Evolutionary conservation across 2,329 filamentous ascomycete genomes (phyloP).

Genomic region (Exutisphaerella laricina): DNA sequence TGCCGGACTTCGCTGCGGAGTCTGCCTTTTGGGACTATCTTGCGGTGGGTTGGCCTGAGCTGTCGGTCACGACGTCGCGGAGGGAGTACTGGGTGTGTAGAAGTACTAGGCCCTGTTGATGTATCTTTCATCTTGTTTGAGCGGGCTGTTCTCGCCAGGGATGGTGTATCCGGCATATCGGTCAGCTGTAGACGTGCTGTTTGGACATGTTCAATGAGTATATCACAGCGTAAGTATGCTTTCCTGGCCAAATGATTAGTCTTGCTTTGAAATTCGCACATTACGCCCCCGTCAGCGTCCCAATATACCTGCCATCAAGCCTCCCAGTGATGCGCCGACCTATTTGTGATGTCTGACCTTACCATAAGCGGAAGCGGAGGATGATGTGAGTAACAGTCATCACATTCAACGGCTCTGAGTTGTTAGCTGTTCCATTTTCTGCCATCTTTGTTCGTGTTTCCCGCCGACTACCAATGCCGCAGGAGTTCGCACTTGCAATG

Average conservation of each 20-base stretch:
- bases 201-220: background rate
- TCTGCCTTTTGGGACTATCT: conserved; percentile 28
- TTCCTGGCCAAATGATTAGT: conserved; percentile 10
- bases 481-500: no score
- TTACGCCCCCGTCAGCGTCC: conserved; percentile 40
- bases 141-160: conserved; percentile 25
- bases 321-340: conserved; percentile 42
- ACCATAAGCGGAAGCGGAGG: background rate
- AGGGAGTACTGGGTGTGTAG: conserved; percentile 15
- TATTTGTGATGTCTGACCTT: conserved; percentile 1
- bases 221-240: conserved; percentile 19
- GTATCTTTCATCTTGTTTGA: conserved; percentile 20
- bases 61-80: conserved; percentile 29
- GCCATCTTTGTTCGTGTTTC: no score
- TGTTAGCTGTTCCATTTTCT: no score
- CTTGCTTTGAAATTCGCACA: conserved; percentile 35
- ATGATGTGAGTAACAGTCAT: conserved; percentile 6
- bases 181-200: no score
- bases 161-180: conserved; percentile 24
- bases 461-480: no score
- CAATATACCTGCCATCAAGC: conserved; percentile 38
- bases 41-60: conserved; percentile 24
- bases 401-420: conserved; percentile 6
- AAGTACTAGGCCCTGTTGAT: conserved; percentile 32
- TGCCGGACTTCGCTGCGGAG: conserved; percentile 28